These are phyloP conservation scores for Leccinum pallidistipes DNA, from an alignment of 1,284 basidiomycete species.

Conservation along the genomic window DNA sequence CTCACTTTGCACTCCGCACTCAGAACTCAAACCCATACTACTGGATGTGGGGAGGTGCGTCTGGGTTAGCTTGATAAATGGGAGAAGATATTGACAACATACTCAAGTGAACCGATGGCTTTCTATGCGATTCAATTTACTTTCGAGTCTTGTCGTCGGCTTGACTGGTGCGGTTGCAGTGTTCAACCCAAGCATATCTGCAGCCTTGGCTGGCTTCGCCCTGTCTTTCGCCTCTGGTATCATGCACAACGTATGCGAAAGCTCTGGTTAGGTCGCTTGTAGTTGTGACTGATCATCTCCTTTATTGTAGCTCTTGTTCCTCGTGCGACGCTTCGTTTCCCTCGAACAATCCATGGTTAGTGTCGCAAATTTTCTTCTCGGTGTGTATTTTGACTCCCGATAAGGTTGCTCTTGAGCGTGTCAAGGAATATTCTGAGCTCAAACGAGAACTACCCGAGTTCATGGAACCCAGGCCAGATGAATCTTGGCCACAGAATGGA, in stretches of 20 bases:
- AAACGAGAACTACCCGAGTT: constrained; percentile 77
- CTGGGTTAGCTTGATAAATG: not conserved
- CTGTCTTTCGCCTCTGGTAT: constrained; percentile 81
- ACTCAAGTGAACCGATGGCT: constrained; percentile 75
- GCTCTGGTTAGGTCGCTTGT: not conserved
- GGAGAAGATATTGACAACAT: constrained; percentile 1
- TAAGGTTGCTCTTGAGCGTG: constrained; percentile 86
- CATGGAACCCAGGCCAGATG: constrained; percentile 81
- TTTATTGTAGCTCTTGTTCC: constrained; percentile 47
- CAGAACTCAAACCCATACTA: constrained; percentile 79
- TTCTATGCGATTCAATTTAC: constrained; percentile 79
- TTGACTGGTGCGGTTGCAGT: constrained; percentile 71
- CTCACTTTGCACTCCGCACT: not conserved
- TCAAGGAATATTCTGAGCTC: constrained; percentile 89
- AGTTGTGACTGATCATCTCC: constrained; percentile 28
- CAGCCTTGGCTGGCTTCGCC: constrained; percentile 82
- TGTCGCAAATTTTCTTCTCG: not conserved
- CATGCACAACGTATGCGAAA: constrained; percentile 62
- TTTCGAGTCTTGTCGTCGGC: constrained; percentile 74
- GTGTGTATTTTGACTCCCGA: constrained; percentile 10
- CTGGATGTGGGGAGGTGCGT: constrained; percentile 80
- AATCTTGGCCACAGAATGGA: constrained; percentile 80
- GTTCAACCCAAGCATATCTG: constrained; percentile 67
- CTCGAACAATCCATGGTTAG: constrained; percentile 89
- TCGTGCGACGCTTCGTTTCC: constrained; percentile 74